phyloP scores from a whole-genome alignment of 2,329 filamentous ascomycete species.

The Penicillium sp. region DNA sequence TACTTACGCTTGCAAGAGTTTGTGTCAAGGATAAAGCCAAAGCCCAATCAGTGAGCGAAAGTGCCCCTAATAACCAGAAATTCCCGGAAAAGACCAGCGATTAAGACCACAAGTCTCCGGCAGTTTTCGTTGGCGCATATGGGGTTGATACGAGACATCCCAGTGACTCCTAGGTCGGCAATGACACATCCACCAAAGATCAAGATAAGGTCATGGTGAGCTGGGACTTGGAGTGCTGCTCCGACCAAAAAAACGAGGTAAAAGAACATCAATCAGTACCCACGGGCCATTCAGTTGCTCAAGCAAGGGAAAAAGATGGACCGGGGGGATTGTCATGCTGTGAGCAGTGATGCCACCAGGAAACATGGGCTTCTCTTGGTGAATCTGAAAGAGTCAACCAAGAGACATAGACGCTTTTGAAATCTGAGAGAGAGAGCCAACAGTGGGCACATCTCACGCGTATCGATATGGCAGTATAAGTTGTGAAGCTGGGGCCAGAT shows the following conservation, averaged over 20 bases:
- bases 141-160: slow-evolving; percentile 41
- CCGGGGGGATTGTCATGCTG: slow-evolving; percentile 42
- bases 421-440: slow-evolving; percentile 42
- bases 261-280: slow-evolving; percentile 38
- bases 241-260: slow-evolving; percentile 36
- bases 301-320: slow-evolving; percentile 37
- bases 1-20: slow-evolving; percentile 34
- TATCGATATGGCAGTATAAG: too few relatives aligned
- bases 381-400: slow-evolving; percentile 33
- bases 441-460: slow-evolving; percentile 44
- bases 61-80: slow-evolving; percentile 46
- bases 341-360: slow-evolving; percentile 40
- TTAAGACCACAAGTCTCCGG: slow-evolving; percentile 33
- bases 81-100: slow-evolving; percentile 40
- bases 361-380: slow-evolving; percentile 37
- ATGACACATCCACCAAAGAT: slow-evolving; percentile 42
- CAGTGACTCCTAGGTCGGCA: slow-evolving; percentile 39
- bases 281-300: slow-evolving; percentile 38
- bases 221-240: slow-evolving; percentile 35
- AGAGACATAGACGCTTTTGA: slow-evolving; percentile 43
- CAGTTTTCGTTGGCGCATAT: slow-evolving; percentile 40
- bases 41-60: slow-evolving; percentile 55
- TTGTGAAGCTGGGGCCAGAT: too few relatives aligned
- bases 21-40: slow-evolving; percentile 49
- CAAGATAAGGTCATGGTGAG: slow-evolving; percentile 31